Conservation (phyloP, 2,329 filamentous ascomycete species). For the Diaporthe sp. region DNA sequence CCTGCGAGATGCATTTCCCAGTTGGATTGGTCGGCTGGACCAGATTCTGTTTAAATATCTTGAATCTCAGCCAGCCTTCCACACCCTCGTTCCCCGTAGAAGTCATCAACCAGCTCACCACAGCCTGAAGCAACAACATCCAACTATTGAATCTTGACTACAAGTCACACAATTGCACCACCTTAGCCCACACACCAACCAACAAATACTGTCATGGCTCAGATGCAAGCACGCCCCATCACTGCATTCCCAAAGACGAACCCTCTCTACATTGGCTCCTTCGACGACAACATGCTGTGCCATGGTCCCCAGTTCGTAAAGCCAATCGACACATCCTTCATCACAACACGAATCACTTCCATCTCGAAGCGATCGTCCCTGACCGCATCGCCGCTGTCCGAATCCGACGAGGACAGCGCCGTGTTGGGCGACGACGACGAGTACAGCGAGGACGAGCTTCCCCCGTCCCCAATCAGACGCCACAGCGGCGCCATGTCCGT, state of each 20-base stretch:
- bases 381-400: slow-evolving; percentile 34
- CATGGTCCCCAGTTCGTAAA: slow-evolving; percentile 36
- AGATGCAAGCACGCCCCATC: slow-evolving; percentile 13
- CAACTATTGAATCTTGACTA: not conserved
- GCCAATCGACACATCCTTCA: slow-evolving; percentile 40
- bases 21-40: slow-evolving; percentile 14
- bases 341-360: slow-evolving; percentile 31
- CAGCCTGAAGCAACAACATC: slow-evolving; percentile 5
- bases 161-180: not conserved
- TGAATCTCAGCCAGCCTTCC: slow-evolving; percentile 8
- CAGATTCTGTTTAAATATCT: slow-evolving; percentile 27
- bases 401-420: slow-evolving; percentile 36
- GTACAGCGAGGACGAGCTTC: slow-evolving; percentile 40
- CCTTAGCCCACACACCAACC: slow-evolving; percentile 13
- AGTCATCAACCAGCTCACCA: slow-evolving; percentile 13
- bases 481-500: slow-evolving; percentile 42
- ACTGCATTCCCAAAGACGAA: slow-evolving; percentile 31
- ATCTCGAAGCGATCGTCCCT: slow-evolving; percentile 37
- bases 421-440: slow-evolving; percentile 41
- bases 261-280: slow-evolving; percentile 38
- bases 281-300: slow-evolving; percentile 40
- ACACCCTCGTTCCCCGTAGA: not conserved
- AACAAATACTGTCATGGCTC: slow-evolving; percentile 14
- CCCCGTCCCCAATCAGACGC: slow-evolving; percentile 38
- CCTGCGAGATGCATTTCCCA: slow-evolving; percentile 25